Base-by-base conservation (phyloP, 2,329 filamentous ascomycete genomes). In the Myrmaecium sp. region DNA sequence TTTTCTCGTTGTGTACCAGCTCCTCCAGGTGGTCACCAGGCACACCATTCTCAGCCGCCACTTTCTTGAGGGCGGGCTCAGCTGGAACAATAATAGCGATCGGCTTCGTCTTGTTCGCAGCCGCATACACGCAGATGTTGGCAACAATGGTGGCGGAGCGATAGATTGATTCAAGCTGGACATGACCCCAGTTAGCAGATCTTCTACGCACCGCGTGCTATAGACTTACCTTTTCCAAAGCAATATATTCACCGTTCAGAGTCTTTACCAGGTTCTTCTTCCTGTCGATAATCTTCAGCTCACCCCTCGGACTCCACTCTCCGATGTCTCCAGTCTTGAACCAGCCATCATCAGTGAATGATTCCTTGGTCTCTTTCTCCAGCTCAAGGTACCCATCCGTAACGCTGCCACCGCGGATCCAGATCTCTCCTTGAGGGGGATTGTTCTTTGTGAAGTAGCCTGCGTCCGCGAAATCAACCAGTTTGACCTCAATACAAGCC, bases 211-310 rank as follows among this genome's bases (percentile, higher is more conserved):
- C 6, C 15, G 8, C 14, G n/a, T 16, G 5, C 6, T 6, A 23
- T 26, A 2, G 20, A 24, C 32, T 26, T 26, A 46, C 43, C 53
- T 76, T 94, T 61, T 95, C 86, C 4, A 98, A 68, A 13, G 86
- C 89, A 50, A 95, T 91, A 55, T 95, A 95, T 62, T 95, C 86
- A 40, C 86, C 86, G 33, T 84, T 83, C 37, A 81, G 69, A 36
- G 89, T 84, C 72, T 95, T 95, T 54, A 95, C 80, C 30, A 95
- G 62, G 57, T 95, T 95, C 74, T 95, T 95, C 70, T 93, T 84
- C 40, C 86, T 81, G 53, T 95, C 86, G 46, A 95, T 84, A 49
- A 95, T 75, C 40, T 65, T 69, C 37, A 95, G 56, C 49, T 92
- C 79, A 22, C 86, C 86, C 34, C 75, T 64, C 23, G 59, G 48